phyloP scores from a whole-genome alignment of 805 yeast genomes.

The Sugiyamaella smithiae region DNA sequence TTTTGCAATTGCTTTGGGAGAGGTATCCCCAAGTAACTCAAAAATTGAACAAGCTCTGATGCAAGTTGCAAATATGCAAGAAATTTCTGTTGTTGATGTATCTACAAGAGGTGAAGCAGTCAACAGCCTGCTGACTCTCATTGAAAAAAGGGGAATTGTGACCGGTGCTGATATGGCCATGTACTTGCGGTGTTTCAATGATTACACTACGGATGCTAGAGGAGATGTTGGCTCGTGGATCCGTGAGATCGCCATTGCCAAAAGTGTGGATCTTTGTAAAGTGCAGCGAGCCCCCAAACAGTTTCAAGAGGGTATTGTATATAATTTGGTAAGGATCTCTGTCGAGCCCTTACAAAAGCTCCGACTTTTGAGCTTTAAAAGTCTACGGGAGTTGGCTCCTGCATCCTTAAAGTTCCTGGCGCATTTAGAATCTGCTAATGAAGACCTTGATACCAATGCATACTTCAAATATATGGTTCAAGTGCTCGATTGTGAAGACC shows the following conservation, averaged over 20 bases:
- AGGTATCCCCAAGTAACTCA: background rate
- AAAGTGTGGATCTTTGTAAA: conserved; percentile 10
- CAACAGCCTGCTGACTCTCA: background rate
- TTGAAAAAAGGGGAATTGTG: background rate
- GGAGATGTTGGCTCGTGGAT: conserved; percentile 92
- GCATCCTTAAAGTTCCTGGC: background rate
- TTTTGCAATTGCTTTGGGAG: conserved; percentile 9
- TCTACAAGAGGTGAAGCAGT: conserved; percentile 9
- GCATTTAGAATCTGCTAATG: background rate
- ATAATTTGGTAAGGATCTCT: conserved; percentile 49
- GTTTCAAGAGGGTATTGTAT: conserved; percentile 6
- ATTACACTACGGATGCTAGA: conserved; percentile 72
- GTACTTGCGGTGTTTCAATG: conserved; percentile 52
- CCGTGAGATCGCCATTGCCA: conserved; percentile 50
- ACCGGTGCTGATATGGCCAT: background rate
- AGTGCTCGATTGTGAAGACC: conserved; percentile 2
- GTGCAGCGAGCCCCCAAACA: background rate
- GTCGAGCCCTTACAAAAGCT: conserved; percentile 63
- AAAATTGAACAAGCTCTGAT: background rate
- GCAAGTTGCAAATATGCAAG: background rate
- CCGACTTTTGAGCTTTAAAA: conserved; percentile 41
- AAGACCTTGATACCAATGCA: background rate
- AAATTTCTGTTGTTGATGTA: background rate
- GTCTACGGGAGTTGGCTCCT: conserved; percentile 35
- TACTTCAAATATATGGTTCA: conserved; percentile 6